phyloP scores from a whole-genome alignment of 2,329 filamentous ascomycete species.

The Cordyceps cicadae region DNA sequence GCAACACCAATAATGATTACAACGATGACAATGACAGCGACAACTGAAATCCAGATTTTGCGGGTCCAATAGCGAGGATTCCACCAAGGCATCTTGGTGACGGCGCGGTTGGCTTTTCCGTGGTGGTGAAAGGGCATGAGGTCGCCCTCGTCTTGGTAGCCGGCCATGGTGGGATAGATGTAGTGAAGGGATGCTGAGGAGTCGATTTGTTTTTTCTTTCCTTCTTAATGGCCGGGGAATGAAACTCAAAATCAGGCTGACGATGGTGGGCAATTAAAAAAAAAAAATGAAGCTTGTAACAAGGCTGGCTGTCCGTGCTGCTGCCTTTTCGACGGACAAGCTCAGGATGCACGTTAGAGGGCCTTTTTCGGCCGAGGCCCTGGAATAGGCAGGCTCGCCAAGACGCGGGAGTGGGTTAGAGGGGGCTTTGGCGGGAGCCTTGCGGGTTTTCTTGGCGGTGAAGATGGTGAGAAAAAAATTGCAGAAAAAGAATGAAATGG shows the following conservation, averaged over 20 bases:
- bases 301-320: background rate
- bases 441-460: background rate
- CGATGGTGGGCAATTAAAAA: background rate
- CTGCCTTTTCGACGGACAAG: background rate
- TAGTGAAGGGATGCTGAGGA: background rate
- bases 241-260: background rate
- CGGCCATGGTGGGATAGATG: slow-evolving; percentile 1
- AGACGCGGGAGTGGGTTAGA: background rate
- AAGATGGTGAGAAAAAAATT: background rate
- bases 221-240: background rate
- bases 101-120: slow-evolving; percentile 16
- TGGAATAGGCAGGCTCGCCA: background rate
- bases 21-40: slow-evolving; percentile 29
- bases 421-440: background rate
- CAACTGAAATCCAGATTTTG: slow-evolving; percentile 39
- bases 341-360: background rate
- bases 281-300: background rate
- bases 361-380: background rate
- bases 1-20: slow-evolving; percentile 40
- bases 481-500: background rate
- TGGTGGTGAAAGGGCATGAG: background rate
- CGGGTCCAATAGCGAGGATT: slow-evolving; percentile 46
- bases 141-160: slow-evolving; percentile 19
- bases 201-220: background rate
- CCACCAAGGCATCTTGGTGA: slow-evolving; percentile 30